phyloP scores from a whole-genome alignment of 768 basidiomycete genomes.

The Suillus placidus region DNA sequence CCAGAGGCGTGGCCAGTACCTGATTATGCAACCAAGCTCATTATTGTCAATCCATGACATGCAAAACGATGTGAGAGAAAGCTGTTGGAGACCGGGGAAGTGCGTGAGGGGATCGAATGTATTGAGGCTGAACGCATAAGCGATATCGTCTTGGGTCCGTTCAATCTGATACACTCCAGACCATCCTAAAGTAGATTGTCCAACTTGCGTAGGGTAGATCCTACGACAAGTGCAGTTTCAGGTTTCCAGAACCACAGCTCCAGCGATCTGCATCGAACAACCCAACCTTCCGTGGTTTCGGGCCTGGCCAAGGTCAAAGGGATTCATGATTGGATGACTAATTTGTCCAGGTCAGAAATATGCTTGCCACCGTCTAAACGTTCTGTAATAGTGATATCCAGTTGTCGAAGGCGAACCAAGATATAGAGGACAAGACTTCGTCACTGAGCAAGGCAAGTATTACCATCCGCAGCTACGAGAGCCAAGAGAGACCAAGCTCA shows the following conservation, averaged over 20 bases:
- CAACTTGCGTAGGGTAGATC: neutral
- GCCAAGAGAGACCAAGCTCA: neutral
- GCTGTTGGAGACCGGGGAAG: neutral
- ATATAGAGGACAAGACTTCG: neutral
- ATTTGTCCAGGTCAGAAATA: neutral
- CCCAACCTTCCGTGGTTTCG: neutral
- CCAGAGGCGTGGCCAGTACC: neutral
- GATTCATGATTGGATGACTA: neutral
- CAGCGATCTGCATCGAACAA: neutral
- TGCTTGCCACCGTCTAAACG: too few relatives aligned
- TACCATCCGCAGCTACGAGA: neutral
- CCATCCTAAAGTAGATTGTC: neutral
- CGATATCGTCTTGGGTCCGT: neutral
- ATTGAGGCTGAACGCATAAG: neutral
- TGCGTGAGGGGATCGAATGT: neutral
- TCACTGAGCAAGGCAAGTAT: neutral
- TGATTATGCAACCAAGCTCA: neutral
- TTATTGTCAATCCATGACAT: neutral
- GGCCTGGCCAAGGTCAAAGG: neutral
- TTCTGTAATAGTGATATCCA: neutral
- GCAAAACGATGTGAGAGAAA: neutral
- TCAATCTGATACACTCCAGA: neutral
- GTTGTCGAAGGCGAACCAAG: neutral
- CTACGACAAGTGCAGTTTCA: neutral
- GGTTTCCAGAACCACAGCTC: neutral